Evolutionary conservation across 2,329 filamentous ascomycete species (phyloP).

Genomic region (Ilyonectria robusta): DNA sequence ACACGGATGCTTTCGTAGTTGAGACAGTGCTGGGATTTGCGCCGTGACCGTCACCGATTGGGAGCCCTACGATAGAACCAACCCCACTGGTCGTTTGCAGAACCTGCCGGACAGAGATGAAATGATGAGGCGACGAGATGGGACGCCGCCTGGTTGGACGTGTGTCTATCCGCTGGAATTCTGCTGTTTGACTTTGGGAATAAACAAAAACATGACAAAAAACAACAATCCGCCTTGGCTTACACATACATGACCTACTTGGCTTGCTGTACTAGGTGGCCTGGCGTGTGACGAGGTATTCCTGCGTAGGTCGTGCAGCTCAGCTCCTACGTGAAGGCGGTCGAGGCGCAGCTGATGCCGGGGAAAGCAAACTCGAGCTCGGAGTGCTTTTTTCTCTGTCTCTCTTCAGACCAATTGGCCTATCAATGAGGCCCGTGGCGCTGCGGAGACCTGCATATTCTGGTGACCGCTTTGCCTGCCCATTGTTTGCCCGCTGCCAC

Average conservation of each 20-base stretch:
- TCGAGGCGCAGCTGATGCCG: conserved; percentile 32
- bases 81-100: neutral
- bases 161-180: conserved; percentile 3
- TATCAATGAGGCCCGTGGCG: conserved; percentile 35
- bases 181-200: conserved; percentile 1
- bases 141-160: neutral
- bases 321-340: conserved; percentile 31
- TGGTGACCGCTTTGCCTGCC: conserved; percentile 28
- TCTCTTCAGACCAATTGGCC: conserved; percentile 33
- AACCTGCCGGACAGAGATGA: neutral
- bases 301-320: conserved; percentile 22
- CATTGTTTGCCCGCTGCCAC: conserved; percentile 23
- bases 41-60: neutral
- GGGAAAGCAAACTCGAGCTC: conserved; percentile 25
- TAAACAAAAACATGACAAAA: neutral
- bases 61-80: neutral
- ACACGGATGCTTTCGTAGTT: conserved; percentile 6
- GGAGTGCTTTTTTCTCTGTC: conserved; percentile 12
- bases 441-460: conserved; percentile 16
- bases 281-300: conserved; percentile 16
- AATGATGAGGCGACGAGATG: neutral
- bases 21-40: conserved; percentile 19
- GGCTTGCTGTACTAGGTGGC: neutral
- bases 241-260: conserved; percentile 14
- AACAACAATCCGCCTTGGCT: conserved; percentile 7